phyloP scores from a whole-genome alignment of 768 basidiomycete genomes.

The Tricholomella constricta region DNA sequence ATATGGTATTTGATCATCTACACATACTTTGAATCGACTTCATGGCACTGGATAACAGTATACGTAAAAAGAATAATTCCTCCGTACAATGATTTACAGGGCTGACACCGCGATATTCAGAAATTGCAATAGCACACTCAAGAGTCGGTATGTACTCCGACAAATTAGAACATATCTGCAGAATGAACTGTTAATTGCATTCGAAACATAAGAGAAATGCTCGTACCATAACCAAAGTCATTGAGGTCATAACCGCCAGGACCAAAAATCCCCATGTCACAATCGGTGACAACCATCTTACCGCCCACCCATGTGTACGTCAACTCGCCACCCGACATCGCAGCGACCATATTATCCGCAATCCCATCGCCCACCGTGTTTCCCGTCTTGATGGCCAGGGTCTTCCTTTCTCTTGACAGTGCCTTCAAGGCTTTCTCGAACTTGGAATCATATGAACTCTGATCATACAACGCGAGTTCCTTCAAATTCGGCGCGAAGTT shows the following conservation, averaged over 20 bases:
- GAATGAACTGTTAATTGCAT: neutral
- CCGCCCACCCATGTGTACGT: neutral
- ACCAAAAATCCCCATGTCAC: neutral
- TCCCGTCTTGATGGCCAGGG: neutral
- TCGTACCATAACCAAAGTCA: neutral
- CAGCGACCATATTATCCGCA: neutral
- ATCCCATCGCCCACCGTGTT: neutral
- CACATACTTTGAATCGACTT: too few relatives aligned
- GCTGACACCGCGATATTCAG: too few relatives aligned
- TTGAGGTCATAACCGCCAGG: neutral
- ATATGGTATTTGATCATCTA: constrained; percentile 3
- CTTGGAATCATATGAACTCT: neutral
- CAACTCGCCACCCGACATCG: neutral
- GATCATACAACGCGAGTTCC: constrained; percentile 2
- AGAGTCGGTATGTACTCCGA: too few relatives aligned
- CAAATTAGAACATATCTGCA: too few relatives aligned
- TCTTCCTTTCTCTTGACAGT: neutral
- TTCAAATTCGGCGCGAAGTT: neutral
- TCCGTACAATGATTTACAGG: too few relatives aligned
- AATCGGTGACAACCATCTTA: neutral
- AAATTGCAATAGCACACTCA: too few relatives aligned
- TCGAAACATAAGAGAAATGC: neutral
- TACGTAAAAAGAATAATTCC: too few relatives aligned
- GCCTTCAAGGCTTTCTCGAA: neutral
- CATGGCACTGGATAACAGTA: too few relatives aligned